Conservation (phyloP, 129 eudicot genomes). For the Centella asiatica region DNA sequence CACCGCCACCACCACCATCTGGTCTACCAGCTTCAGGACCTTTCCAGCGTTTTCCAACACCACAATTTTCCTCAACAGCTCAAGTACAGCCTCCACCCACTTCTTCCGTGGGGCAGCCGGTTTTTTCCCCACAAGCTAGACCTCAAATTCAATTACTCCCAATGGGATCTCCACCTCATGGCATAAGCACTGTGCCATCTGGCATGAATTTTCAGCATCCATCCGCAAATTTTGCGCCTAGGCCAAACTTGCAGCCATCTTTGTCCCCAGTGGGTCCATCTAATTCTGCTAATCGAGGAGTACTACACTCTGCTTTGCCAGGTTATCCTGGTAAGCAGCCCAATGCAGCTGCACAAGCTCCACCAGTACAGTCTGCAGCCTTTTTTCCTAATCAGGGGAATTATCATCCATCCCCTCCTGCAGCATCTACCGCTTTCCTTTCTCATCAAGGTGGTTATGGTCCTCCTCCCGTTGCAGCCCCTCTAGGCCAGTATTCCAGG, state of each 20-base stretch:
- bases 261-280: constrained; percentile 43
- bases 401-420: constrained; percentile 43
- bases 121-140: constrained; percentile 39
- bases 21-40: constrained; percentile 60
- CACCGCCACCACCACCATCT: constrained; percentile 42
- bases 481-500: constrained; percentile 43
- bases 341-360: constrained; percentile 35
- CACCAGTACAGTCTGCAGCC: constrained; percentile 35
- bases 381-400: constrained; percentile 44
- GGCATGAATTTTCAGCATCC: constrained; percentile 24
- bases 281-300: constrained; percentile 36
- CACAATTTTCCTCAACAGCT: constrained; percentile 49
- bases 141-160: constrained; percentile 44
- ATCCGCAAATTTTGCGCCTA: constrained; percentile 24
- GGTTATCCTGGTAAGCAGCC: constrained; percentile 51
- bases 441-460: constrained; percentile 51
- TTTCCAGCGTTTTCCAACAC: constrained; percentile 58
- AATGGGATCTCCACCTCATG: constrained; percentile 65
- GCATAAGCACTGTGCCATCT: constrained; percentile 34
- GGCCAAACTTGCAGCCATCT: constrained; percentile 43
- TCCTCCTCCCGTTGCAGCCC: constrained; percentile 44
- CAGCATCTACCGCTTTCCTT: constrained; percentile 37
- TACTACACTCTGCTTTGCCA: constrained; percentile 40
- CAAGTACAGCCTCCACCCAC: constrained; percentile 41
- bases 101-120: constrained; percentile 40